Conservation (phyloP, 768 basidiomycete genomes). For the Gautieria morchelliformis region DNA sequence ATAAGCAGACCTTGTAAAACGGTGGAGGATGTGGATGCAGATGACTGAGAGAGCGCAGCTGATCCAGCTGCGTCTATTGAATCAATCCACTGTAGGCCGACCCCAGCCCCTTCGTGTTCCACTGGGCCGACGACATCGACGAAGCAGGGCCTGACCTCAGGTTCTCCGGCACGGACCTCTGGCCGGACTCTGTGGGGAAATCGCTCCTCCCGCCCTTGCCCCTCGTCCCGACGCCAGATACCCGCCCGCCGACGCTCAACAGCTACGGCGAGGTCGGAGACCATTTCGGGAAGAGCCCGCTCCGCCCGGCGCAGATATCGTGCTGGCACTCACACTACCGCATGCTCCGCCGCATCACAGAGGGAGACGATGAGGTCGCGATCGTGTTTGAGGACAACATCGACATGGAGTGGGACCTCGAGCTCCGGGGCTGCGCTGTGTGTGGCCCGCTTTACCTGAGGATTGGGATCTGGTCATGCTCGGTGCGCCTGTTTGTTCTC, state of each 20-base stretch:
- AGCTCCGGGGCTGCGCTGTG: background rate
- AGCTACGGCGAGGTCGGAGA: background rate
- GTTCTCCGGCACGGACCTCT: background rate
- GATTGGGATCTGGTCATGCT: conserved; percentile 8
- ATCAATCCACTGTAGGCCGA: conserved; percentile 69
- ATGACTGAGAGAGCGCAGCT: conserved; percentile 48
- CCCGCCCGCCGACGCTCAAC: background rate
- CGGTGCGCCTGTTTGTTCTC: background rate
- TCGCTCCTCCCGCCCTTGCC: background rate
- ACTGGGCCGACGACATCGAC: conserved; percentile 3
- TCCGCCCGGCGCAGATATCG: background rate
- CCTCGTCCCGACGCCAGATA: background rate
- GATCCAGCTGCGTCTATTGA: conserved; percentile 59
- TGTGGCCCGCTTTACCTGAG: background rate
- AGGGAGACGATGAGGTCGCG: conserved; percentile 3
- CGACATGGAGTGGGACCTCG: conserved; percentile 9
- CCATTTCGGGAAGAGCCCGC: background rate
- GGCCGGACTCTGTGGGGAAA: background rate
- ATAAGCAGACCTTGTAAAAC: conserved; percentile 74
- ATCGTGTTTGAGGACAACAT: conserved; percentile 7
- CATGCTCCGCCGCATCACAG: background rate
- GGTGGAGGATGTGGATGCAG: conserved; percentile 37
- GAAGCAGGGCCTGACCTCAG: background rate
- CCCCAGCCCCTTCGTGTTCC: background rate
- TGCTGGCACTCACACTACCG: conserved; percentile 8